These are phyloP conservation scores for Avena insularis DNA, from an alignment of 176 grass and related monocot genomes.

Conservation along the genomic window DNA sequence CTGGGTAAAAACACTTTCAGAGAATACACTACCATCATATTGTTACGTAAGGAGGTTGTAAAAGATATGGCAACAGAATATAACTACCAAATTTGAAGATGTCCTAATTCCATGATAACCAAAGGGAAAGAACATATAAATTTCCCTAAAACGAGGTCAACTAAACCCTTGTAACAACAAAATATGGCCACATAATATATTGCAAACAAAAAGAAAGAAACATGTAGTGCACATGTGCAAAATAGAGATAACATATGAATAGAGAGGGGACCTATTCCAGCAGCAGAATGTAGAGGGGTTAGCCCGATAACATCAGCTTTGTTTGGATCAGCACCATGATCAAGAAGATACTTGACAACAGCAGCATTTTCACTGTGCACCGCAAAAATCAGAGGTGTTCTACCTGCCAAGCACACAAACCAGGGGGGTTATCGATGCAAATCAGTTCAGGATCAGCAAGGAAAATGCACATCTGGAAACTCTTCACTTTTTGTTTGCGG, in stretches of 20 bases:
- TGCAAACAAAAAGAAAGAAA: neutral
- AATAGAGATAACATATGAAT: constrained; percentile 1
- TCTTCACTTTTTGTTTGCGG: neutral
- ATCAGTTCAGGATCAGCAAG: neutral
- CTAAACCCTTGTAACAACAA: neutral
- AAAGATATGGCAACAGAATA: neutral
- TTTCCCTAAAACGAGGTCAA: neutral
- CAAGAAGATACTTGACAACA: neutral
- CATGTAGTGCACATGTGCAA: neutral
- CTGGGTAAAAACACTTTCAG: neutral
- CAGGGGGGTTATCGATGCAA: neutral
- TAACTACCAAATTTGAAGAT: constrained; percentile 2
- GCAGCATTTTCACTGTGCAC: neutral
- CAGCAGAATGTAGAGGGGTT: neutral
- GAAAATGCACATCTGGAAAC: neutral
- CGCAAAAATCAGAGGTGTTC: neutral
- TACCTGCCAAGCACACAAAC: neutral
- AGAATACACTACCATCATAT: neutral
- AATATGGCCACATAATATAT: neutral
- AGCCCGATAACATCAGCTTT: neutral
- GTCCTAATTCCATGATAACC: neutral
- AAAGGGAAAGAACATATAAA: neutral
- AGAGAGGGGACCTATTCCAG: neutral
- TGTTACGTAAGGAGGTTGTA: neutral
- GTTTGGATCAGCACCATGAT: constrained; percentile 2